Base-by-base conservation (phyloP, 345 rosid species). In the Cochlearia excelsa region DNA sequence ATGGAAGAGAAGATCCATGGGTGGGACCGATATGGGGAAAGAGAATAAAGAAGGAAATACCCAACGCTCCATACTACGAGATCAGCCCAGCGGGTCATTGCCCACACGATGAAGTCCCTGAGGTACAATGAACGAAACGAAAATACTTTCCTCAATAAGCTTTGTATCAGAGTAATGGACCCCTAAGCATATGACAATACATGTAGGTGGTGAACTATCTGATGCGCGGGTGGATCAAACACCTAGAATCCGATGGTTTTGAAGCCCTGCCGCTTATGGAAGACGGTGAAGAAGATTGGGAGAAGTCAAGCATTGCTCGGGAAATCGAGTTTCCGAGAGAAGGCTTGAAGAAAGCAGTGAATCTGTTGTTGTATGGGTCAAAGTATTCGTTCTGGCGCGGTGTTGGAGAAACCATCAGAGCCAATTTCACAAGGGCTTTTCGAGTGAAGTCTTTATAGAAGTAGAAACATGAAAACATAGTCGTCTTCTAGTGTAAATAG, bases 81-180 rank as follows among this genome's bases (percentile, higher is more conserved):
- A 85, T 93, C 77, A 93, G 94, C 73, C 97, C 99, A 7, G 99
- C 99, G 2, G 99, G 99, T 61, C 99, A 93, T 74, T 93, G 99
- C 80, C 99, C 99, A 57, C 99, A 93, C 47, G 97, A 93, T 57
- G 99, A 93, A 85, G 94, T 93, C 69, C 95, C 99, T 7, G 99
- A 93, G 98, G 98, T 88, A 79, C 42, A 30, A 3, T 54, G 37
- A 23, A 47, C 51, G n/a, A n/a, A 46, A 42, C 7, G 57, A 9
- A 9, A 43, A 30, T 37, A 4, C 9, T 41, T 51, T 52, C 9
- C 2, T 46, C 5, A 4, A 43, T 4, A 2, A 23, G 43, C 50
- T 61, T 26, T 46, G 7, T 30, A 52, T 40, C 16, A 26, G 6
- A 33, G 26, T 26, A 16, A 47, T 68, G 65, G 11, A 68, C 37